Evolutionary conservation across 768 basidiomycete genomes (phyloP).

Genomic region (Kwoniella botswanensis): DNA sequence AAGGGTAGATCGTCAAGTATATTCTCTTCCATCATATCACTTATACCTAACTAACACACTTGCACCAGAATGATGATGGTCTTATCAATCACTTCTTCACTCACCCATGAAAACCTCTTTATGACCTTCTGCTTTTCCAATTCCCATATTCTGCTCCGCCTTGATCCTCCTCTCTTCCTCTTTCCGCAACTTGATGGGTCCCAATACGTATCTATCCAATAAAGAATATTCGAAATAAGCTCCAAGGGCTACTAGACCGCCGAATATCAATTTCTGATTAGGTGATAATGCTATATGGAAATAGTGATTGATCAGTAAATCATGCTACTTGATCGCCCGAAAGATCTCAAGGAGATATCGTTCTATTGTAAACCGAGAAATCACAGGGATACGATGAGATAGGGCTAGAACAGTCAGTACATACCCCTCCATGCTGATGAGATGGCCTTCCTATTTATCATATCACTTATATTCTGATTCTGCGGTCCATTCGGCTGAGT

Average conservation of each 20-base stretch:
- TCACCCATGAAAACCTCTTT: slow-evolving; percentile 7
- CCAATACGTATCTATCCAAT: slow-evolving; percentile 16
- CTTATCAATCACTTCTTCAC: neutral
- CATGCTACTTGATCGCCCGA: no score
- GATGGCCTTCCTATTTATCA: slow-evolving; percentile 1
- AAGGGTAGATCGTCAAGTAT: no score
- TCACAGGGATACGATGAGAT: no score
- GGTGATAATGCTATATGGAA: slow-evolving; percentile 8
- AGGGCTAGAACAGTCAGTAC: neutral
- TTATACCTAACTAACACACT: no score
- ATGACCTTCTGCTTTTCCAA: neutral
- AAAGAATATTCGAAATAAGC: slow-evolving; percentile 20
- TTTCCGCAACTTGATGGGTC: slow-evolving; percentile 15
- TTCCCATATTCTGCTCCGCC: slow-evolving; percentile 9
- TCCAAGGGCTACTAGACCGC: slow-evolving; percentile 10
- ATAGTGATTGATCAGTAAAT: neutral
- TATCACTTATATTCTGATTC: slow-evolving; percentile 7
- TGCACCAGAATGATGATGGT: no score
- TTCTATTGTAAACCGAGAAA: no score
- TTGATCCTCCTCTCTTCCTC: neutral
- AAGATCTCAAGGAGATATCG: no score
- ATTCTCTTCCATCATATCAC: no score
- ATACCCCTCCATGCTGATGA: slow-evolving; percentile 4
- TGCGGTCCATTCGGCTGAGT: neutral
- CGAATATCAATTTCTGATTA: slow-evolving; percentile 18